Conservation (phyloP, 2,329 filamentous ascomycete genomes). For the Falciphora oryzae region DNA sequence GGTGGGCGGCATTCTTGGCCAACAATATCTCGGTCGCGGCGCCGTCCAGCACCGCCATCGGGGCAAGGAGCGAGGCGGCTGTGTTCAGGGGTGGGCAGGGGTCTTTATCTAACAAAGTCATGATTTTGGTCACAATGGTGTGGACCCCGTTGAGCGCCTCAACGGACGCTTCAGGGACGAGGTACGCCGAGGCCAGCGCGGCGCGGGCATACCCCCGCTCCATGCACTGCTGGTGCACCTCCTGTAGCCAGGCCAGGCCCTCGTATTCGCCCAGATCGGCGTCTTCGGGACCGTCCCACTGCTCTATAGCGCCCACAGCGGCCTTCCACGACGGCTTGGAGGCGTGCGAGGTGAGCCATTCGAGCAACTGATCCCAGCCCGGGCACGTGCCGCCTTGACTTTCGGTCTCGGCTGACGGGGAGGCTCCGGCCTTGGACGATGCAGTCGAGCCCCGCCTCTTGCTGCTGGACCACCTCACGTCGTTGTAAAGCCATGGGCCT, state of each 20-base stretch:
- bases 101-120: constrained; percentile 54
- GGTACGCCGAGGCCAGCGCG: constrained; percentile 61
- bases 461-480: constrained; percentile 47
- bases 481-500: constrained; percentile 67
- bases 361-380: constrained; percentile 64
- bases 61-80: constrained; percentile 40
- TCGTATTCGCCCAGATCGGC: constrained; percentile 57
- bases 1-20: constrained; percentile 35
- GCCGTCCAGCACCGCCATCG: constrained; percentile 24
- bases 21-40: constrained; percentile 24
- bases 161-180: constrained; percentile 52
- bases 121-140: constrained; percentile 52
- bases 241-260: constrained; percentile 50
- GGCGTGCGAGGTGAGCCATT: constrained; percentile 60
- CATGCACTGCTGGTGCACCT: constrained; percentile 54
- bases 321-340: constrained; percentile 49
- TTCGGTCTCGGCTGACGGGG: constrained; percentile 17
- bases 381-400: constrained; percentile 29
- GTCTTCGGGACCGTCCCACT: constrained; percentile 70
- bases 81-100: constrained; percentile 46
- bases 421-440: constrained; percentile 18
- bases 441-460: constrained; percentile 17
- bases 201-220: constrained; percentile 61
- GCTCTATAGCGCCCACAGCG: constrained; percentile 57
- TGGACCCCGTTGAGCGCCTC: constrained; percentile 57